These are phyloP conservation scores for Raphanus hybrid DNA, from an alignment of 441 rosid genomes.

Conservation along the genomic window DNA sequence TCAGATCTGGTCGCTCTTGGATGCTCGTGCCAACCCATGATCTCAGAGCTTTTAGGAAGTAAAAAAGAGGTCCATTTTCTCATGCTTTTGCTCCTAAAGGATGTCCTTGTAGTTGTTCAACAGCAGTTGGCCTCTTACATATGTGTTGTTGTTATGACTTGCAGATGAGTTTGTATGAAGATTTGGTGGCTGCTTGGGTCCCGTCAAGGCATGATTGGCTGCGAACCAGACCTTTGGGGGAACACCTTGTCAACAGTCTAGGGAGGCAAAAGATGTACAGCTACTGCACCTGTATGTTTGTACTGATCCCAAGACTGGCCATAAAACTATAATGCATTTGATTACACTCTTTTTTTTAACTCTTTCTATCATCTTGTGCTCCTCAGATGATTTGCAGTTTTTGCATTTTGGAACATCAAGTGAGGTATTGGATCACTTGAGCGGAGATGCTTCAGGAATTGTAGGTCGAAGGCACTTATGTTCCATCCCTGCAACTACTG, in stretches of 20 bases:
- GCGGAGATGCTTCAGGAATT: constrained; percentile 76
- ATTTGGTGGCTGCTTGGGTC: constrained; percentile 98
- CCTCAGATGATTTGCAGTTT: constrained; percentile 78
- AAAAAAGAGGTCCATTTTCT: constrained; percentile 66
- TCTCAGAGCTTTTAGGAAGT: constrained; percentile 62
- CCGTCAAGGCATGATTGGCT: constrained; percentile 94
- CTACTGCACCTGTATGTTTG: constrained; percentile 80
- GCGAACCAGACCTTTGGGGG: constrained; percentile 66
- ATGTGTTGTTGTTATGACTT: constrained; percentile 2
- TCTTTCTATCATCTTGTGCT: constrained; percentile 33
- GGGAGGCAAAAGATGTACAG: constrained; percentile 81
- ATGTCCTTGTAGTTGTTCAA: constrained; percentile 9
- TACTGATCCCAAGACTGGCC: neutral
- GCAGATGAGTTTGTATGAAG: constrained; percentile 98
- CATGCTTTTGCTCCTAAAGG: neutral
- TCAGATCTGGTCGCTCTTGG: constrained; percentile 75
- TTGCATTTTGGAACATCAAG: constrained; percentile 97
- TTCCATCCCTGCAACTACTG: constrained; percentile 90
- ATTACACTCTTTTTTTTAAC: constrained; percentile 19
- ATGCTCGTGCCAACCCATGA: constrained; percentile 73
- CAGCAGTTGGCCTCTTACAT: neutral
- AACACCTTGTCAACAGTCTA: constrained; percentile 67
- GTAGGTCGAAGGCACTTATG: constrained; percentile 95
- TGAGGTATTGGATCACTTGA: constrained; percentile 92
- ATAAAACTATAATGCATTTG: constrained; percentile 6